phyloP scores from a whole-genome alignment of 2,329 filamentous ascomycete genomes.

The Botryotinia convoluta region DNA sequence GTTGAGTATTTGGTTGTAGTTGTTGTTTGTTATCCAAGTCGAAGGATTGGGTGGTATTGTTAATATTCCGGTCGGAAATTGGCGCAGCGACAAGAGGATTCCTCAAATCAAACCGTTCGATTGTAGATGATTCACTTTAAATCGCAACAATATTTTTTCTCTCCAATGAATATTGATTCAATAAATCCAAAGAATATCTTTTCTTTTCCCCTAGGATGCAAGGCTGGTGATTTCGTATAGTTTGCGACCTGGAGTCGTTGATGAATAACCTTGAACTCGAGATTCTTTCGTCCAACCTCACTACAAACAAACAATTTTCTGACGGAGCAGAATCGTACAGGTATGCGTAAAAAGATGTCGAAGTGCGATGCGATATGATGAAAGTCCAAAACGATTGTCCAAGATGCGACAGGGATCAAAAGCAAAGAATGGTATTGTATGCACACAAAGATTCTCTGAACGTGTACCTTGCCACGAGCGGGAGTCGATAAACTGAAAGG shows the following conservation, averaged over 20 bases:
- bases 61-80: neutral
- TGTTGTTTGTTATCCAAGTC: neutral
- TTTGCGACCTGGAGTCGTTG: neutral
- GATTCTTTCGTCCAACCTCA: neutral
- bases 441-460: neutral
- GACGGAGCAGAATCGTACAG: neutral
- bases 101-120: neutral
- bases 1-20: neutral
- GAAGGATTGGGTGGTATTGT: neutral
- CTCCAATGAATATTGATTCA: neutral
- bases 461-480: constrained; percentile 13
- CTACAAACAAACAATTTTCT: neutral
- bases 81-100: neutral
- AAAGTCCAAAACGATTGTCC: neutral
- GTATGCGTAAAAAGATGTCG: neutral
- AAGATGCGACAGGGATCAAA: neutral
- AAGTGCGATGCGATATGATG: constrained; percentile 1
- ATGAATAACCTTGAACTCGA: neutral
- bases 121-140: constrained; percentile 6
- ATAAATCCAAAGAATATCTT: neutral
- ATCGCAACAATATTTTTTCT: neutral
- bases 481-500: neutral
- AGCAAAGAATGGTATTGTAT: constrained; percentile 2
- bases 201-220: neutral
- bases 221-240: neutral